phyloP scores from a whole-genome alignment of 306 rosid species.

The Castanopsis chinensis region DNA sequence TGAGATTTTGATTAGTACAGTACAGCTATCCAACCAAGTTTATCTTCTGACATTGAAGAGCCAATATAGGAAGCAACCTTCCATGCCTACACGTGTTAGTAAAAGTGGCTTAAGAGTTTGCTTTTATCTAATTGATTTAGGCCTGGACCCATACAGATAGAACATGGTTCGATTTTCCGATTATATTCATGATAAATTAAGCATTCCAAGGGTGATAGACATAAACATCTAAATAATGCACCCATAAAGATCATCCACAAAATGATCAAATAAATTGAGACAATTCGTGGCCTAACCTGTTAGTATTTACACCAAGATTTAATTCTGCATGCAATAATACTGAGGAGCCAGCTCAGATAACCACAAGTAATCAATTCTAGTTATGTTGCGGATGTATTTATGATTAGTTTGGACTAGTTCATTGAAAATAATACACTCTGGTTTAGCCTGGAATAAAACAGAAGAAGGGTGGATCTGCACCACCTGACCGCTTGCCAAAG shows the following conservation, averaged over 20 bases:
- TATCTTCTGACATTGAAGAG: background rate
- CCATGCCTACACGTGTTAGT: background rate
- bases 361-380: slow-evolving; percentile 77
- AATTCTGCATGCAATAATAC: slow-evolving; percentile 55
- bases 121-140: background rate
- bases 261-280: background rate
- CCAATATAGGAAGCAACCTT: background rate
- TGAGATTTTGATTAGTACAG: background rate
- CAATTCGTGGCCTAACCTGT: slow-evolving; percentile 24
- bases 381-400: slow-evolving; percentile 67
- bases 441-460: slow-evolving; percentile 55
- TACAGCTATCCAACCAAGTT: background rate
- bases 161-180: background rate
- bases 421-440: slow-evolving; percentile 74
- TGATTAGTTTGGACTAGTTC: slow-evolving; percentile 75
- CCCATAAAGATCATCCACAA: background rate
- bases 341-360: slow-evolving; percentile 90
- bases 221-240: background rate
- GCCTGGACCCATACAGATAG: background rate
- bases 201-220: background rate
- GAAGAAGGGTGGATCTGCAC: slow-evolving; percentile 98
- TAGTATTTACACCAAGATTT: slow-evolving; percentile 25
- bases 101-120: background rate
- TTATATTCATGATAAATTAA: background rate
- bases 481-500: slow-evolving; percentile 74